These are phyloP conservation scores for Aureobasidium namibiae DNA, from an alignment of 2,329 filamentous ascomycete genomes.

Conservation along the genomic window DNA sequence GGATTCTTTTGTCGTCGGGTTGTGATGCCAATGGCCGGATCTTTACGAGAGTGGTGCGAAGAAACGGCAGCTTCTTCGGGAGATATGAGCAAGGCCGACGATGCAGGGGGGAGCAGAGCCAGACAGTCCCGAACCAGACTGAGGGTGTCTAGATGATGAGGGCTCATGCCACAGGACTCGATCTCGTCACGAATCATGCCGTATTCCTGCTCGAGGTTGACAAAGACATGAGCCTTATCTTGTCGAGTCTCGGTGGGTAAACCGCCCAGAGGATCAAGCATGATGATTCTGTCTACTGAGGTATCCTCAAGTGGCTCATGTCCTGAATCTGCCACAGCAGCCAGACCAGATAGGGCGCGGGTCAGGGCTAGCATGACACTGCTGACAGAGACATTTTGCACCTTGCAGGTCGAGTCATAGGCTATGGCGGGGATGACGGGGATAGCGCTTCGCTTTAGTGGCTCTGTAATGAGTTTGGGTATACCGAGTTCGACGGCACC, in stretches of 20 bases:
- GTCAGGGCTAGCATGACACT: constrained; percentile 71
- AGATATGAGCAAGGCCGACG: constrained; percentile 83
- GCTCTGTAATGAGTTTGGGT: constrained; percentile 50
- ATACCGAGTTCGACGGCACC: constrained; percentile 34
- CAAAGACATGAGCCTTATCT: constrained; percentile 68
- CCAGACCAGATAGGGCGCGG: constrained; percentile 62
- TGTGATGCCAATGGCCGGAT: constrained; percentile 35
- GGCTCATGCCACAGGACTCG: constrained; percentile 18
- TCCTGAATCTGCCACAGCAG: constrained; percentile 19
- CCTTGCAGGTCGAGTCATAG: constrained; percentile 45
- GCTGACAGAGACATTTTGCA: constrained; percentile 44
- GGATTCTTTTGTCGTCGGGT: constrained; percentile 65
- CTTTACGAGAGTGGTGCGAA: constrained; percentile 21
- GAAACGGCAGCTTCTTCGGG: constrained; percentile 70
- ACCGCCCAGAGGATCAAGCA: constrained; percentile 80
- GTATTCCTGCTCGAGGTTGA: constrained; percentile 92
- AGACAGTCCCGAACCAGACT: constrained; percentile 62
- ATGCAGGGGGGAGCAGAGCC: constrained; percentile 68
- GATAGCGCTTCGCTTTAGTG: constrained; percentile 60
- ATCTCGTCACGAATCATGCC: constrained; percentile 54
- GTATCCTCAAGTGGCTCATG: constrained; percentile 31
- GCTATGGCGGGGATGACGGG: constrained; percentile 61
- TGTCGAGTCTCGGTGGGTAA: constrained; percentile 58
- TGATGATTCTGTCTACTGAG: constrained; percentile 73
- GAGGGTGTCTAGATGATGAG: constrained; percentile 60